Percentiles rank a stretch among this genome's conserved stretches.
These are phyloP conservation scores for Pseudoscleropodium purum DNA, from an alignment of 225 moss, liverwort and hornwort species.

Conservation along the genomic window DNA sequence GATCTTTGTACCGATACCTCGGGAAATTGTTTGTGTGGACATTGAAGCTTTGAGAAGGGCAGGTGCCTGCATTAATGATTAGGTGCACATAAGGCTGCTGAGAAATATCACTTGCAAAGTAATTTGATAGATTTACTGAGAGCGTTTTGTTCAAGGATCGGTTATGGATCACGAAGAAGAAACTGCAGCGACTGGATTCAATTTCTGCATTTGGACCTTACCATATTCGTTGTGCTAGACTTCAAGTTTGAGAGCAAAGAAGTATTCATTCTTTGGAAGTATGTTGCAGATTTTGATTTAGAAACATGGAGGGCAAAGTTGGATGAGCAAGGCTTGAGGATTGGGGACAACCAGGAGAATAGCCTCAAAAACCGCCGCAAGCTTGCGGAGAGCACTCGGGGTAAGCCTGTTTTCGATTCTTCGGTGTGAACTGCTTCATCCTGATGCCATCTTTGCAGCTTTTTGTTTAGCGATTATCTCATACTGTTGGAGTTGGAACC, in stretches of 20 bases:
- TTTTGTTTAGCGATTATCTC: background rate
- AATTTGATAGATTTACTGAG: background rate
- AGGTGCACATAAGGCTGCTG: background rate
- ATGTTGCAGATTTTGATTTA: conserved; percentile 74
- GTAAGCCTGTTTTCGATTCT: conserved; percentile 18
- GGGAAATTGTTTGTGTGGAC: background rate
- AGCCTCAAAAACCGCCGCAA: conserved; percentile 87
- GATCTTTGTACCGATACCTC: background rate
- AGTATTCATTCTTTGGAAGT: background rate
- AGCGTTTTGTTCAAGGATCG: background rate
- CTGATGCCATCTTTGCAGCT: background rate
- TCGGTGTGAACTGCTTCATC: background rate
- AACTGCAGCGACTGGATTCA: background rate
- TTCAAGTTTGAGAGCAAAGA: background rate
- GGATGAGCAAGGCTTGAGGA: conserved; percentile 85
- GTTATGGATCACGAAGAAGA: background rate
- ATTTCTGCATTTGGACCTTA: background rate
- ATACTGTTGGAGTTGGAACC: background rate
- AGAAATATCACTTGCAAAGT: background rate
- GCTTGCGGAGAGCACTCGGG: conserved; percentile 82
- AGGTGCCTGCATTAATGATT: background rate
- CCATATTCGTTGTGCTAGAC: background rate
- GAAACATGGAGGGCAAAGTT: conserved; percentile 78
- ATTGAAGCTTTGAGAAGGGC: background rate
- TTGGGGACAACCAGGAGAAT: conserved; percentile 83